phyloP scores from a whole-genome alignment of 2,329 filamentous ascomycete genomes.

The Colletotrichum australisinense region DNA sequence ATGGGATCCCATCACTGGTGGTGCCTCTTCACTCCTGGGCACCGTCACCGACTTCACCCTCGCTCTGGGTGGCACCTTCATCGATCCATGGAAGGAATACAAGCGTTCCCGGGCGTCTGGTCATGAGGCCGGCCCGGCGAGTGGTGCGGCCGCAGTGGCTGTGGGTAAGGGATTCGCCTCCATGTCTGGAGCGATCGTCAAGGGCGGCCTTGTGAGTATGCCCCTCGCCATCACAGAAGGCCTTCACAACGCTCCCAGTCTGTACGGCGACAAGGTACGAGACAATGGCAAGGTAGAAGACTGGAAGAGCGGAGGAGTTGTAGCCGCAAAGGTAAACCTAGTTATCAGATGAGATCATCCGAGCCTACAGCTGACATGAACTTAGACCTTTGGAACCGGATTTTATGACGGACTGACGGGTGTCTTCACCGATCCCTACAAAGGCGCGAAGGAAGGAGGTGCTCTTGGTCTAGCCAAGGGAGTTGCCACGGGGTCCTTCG shows the following conservation, averaged over 20 bases:
- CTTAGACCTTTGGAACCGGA: constrained; percentile 37
- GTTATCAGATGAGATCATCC: not conserved
- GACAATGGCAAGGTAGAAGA: constrained; percentile 46
- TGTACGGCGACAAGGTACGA: constrained; percentile 49
- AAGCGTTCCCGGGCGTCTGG: constrained; percentile 13
- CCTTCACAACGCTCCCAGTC: constrained; percentile 45
- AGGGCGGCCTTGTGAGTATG: constrained; percentile 48
- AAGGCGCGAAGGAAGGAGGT: constrained; percentile 46
- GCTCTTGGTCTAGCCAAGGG: constrained; percentile 46
- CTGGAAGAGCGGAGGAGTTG: constrained; percentile 45
- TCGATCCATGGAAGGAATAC: constrained; percentile 34
- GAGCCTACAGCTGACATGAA: not conserved
- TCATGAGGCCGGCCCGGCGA: constrained; percentile 11
- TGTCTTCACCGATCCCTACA: constrained; percentile 43
- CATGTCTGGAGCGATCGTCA: constrained; percentile 41
- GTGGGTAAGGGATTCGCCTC: constrained; percentile 39
- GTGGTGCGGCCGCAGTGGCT: constrained; percentile 24
- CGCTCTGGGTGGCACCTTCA: constrained; percentile 29
- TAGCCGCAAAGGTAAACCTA: constrained; percentile 42
- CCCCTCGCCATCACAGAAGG: constrained; percentile 50
- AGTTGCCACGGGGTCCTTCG: constrained; percentile 45
- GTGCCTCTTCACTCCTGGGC: constrained; percentile 15
- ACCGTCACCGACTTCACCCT: constrained; percentile 31
- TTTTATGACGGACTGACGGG: constrained; percentile 46
- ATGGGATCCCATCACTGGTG: constrained; percentile 41